Percentiles rank a stretch among this genome's conserved stretches.
Conservation (phyloP, 805 yeast species). For the Starmerella floricola region DNA sequence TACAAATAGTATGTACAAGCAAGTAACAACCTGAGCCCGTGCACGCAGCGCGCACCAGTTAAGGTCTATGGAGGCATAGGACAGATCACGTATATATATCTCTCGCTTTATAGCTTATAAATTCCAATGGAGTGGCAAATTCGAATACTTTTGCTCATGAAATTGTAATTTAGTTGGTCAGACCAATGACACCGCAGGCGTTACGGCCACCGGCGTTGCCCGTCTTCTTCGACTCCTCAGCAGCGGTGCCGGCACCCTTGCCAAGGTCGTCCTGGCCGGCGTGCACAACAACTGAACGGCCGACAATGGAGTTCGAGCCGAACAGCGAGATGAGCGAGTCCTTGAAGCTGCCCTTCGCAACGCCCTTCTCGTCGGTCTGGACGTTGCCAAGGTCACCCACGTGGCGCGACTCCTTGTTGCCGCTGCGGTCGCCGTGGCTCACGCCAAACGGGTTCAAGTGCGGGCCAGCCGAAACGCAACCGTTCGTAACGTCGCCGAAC, state of each 20-base stretch:
- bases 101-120: no score
- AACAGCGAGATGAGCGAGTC: conserved; percentile 68
- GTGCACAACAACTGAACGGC: conserved; percentile 93
- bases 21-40: no score
- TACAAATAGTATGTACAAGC: no score
- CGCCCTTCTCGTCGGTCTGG: conserved; percentile 73
- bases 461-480: conserved; percentile 97
- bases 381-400: conserved; percentile 97
- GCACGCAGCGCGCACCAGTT: no score
- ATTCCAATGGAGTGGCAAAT: neutral
- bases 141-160: neutral
- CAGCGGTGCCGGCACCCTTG: conserved; percentile 66
- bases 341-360: conserved; percentile 78
- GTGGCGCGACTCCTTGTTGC: conserved; percentile 57
- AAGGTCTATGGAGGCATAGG: no score
- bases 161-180: conserved; percentile 34
- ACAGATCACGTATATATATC: no score
- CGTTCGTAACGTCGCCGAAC: conserved; percentile 98
- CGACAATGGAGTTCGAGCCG: conserved; percentile 79
- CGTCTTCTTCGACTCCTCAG: conserved; percentile 69
- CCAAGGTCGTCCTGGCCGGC: conserved; percentile 90
- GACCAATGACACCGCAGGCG: conserved; percentile 96
- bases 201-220: conserved; percentile 98
- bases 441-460: conserved; percentile 86
- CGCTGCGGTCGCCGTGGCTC: conserved; percentile 65